Evolutionary conservation across 2,329 filamentous ascomycete genomes (phyloP), one percentile per base, ranked within the genome.

Genomic region (Colletotrichum sp.): DNA sequence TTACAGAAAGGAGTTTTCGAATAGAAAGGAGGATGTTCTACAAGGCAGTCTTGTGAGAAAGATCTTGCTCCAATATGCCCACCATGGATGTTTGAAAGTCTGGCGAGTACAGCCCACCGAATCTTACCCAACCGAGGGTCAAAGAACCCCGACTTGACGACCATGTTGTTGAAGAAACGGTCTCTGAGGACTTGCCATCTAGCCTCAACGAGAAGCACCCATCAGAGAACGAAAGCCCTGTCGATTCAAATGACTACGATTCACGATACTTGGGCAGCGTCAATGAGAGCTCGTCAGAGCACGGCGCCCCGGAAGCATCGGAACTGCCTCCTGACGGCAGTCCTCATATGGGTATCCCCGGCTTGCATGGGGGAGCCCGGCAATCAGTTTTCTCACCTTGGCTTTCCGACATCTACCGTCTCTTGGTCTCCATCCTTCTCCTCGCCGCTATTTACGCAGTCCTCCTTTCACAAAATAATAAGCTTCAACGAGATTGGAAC

Each of bases 241-340:
- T 4, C 9, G 5, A 48, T 4, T 48, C 44, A 7, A 13, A 48
- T 8, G 44, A 13, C 11, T 22, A 22, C n/a, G 44, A 48, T 48
- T 13, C 44, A 22, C 44, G n/a, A 3, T 48, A 4, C 44, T 22
- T 22, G 44, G 11, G 44, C 44, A 48, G n/a, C 2, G n/a, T 48
- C 1, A 48, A 48, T 13, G 44, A 13, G 44, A 22, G 44, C 19
- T 48, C 44, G 44, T 22, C 44, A 22, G 44, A 48, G 11, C 11
- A 22, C n/a, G 1, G n/a, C 11, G 4, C 44, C 44, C 11, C 44
- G 44, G 44, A 48, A 48, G 44, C 44, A 48, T 48, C n/a, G 44
- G 44, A n/a, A 48, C 44, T n/a, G 1, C n/a, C 19, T 6, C 2
- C 19, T 1, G 22, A 22, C 2, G n/a, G 11, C 1, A 22, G 6